Evolutionary conservation across 2,329 filamentous ascomycete genomes (phyloP), one percentile per base, ranked within the genome.

Genomic region (Canariomyces notabilis): DNA sequence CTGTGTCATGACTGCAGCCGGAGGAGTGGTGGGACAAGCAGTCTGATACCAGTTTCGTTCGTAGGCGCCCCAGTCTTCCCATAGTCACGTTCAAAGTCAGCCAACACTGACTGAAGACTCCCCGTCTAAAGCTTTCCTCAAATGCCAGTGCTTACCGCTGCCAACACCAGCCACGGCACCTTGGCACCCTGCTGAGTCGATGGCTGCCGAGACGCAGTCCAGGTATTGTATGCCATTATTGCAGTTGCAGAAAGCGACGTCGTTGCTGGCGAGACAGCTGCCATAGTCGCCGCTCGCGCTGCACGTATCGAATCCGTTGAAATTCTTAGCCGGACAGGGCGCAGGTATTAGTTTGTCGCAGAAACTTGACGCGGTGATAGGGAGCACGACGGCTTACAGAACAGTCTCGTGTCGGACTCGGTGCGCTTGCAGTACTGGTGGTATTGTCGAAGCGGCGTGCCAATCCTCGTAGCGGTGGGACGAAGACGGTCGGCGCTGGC

Each of bases 271-370:
- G 6, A 57, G 29, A 38, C 54, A 57, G 22, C 33, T 35, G 4
- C 49, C 52, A 29, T 50, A 57, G 14, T 45, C 44, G 18, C 54
- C 54, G 1, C 19, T 35, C 1, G 43, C 42, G 31, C 52, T 57
- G 41, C 54, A 57, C 18, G 46, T 49, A 5, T 50, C 18, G 39
- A 55, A 55, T 9, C 44, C 54, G 37, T 51, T 42, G 37, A 57
- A 53, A 7, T 34, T 52, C 46, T 52, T 4, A 15, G 15, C 15
- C 33, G 4, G 33, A n/a, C 32, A 32, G 4, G 29, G 4, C 29
- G 11, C 29, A 4, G 29, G 5, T 32, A 11, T 11, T 9, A 11
- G 15, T 29, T 12, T 11, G 26, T 29, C 26, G 26, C 23, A 4
- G 29, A 8, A 22, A 31, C 5, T 4, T 5, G 5, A 20, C 15